phyloP scores from a whole-genome alignment of 129 eudicot genomes.

The Logfia minima region DNA sequence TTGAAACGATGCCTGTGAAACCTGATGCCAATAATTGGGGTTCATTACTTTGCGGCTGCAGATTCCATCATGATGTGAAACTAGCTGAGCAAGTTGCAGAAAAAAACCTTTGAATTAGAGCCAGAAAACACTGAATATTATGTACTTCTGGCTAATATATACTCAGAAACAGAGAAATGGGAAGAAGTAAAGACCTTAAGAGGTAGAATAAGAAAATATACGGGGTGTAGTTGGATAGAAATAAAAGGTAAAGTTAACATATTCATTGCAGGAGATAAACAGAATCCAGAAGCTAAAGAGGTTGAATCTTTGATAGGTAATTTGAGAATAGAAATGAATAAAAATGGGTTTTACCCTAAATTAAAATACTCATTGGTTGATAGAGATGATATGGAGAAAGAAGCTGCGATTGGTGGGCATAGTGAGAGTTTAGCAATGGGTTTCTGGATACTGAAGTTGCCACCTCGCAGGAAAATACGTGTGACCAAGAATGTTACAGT shows the following conservation, averaged over 20 bases:
- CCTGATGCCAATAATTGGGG: conserved; percentile 63
- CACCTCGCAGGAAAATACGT: conserved; percentile 52
- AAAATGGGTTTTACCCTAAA: conserved; percentile 34
- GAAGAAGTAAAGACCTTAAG: conserved; percentile 51
- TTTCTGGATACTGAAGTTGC: conserved; percentile 53
- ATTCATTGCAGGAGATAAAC: conserved; percentile 46
- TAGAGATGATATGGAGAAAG: conserved; percentile 50
- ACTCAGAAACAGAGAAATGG: conserved; percentile 65
- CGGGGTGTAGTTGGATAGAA: conserved; percentile 68
- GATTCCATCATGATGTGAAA: conserved; percentile 62
- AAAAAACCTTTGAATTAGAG: conserved; percentile 51
- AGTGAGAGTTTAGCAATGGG: conserved; percentile 67
- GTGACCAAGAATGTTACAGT: conserved; percentile 57
- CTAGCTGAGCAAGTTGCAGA: conserved; percentile 70
- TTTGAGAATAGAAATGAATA: conserved; percentile 42
- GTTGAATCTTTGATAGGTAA: conserved; percentile 38
- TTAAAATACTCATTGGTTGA: conserved; percentile 35
- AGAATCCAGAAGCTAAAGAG: conserved; percentile 42
- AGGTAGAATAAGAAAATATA: conserved; percentile 43
- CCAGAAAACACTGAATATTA: conserved; percentile 56
- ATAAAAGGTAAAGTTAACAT: conserved; percentile 52
- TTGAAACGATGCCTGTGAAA: conserved; percentile 43
- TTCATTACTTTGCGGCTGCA: conserved; percentile 59
- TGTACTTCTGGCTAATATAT: conserved; percentile 52
- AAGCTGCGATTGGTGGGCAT: conserved; percentile 57